Conservation (phyloP, 257 asterid species). For the Solanum chmielewskii region DNA sequence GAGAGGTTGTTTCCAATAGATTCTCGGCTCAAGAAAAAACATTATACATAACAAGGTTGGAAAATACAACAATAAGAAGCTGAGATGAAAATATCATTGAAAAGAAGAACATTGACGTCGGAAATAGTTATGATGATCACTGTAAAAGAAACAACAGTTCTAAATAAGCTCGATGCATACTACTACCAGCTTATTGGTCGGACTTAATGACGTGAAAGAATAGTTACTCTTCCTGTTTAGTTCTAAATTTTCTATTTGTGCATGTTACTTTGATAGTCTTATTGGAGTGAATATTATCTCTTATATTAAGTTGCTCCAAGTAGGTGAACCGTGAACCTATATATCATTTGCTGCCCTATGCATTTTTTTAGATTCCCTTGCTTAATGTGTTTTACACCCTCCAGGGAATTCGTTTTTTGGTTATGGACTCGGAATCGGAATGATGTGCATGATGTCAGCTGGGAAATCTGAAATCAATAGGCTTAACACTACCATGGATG, state of each 20-base stretch:
- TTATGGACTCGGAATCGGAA: conserved; percentile 65
- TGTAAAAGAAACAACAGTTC: neutral
- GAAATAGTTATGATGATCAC: neutral
- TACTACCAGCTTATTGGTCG: neutral
- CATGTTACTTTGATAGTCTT: neutral
- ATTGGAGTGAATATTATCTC: neutral
- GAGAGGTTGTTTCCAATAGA: neutral
- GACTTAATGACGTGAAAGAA: neutral
- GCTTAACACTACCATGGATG: conserved; percentile 46
- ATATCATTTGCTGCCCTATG: neutral
- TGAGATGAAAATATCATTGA: neutral
- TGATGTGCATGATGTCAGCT: conserved; percentile 72
- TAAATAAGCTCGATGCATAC: neutral
- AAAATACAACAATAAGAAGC: neutral
- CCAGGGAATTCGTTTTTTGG: conserved; percentile 46
- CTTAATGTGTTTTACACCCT: neutral
- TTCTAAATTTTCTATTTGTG: neutral
- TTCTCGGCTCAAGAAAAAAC: neutral
- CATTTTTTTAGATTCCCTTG: neutral
- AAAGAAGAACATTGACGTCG: neutral
- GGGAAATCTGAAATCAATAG: conserved; percentile 49
- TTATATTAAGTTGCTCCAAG: neutral
- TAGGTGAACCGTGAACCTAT: neutral
- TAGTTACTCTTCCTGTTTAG: neutral
- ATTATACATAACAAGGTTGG: neutral